These are phyloP conservation scores for Populus simonii DNA, from an alignment of 345 rosid genomes.

Conservation along the genomic window DNA sequence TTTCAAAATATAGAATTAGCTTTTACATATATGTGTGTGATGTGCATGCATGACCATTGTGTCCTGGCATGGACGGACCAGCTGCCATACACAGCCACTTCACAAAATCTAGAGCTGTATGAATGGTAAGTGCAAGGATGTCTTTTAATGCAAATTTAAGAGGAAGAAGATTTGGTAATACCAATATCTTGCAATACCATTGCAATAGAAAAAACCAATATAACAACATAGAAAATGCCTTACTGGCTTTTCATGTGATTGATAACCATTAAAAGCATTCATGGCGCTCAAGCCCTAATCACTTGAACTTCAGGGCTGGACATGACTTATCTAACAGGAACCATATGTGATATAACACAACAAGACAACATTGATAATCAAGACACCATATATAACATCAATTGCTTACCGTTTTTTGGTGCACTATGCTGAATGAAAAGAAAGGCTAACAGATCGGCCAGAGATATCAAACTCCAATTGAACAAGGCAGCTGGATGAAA, in stretches of 20 bases:
- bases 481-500: conserved; percentile 40
- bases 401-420: conserved; percentile 16
- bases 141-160: neutral
- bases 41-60: too few relatives aligned
- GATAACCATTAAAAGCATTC: too few relatives aligned
- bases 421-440: conserved; percentile 42
- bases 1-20: neutral
- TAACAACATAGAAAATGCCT: neutral
- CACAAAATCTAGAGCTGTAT: neutral
- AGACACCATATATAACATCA: neutral
- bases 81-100: neutral
- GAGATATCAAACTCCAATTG: conserved; percentile 48
- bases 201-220: neutral
- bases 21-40: neutral
- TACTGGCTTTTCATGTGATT: neutral
- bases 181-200: neutral
- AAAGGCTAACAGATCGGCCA: conserved; percentile 45
- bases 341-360: neutral
- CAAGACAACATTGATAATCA: neutral
- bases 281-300: too few relatives aligned
- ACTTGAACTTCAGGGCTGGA: too few relatives aligned
- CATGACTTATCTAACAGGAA: neutral
- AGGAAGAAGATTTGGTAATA: neutral
- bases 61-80: neutral
- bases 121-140: neutral